A percentile compares a stretch with the other conserved stretches of the same genome.
Evolutionary conservation across 1,139 yeast genomes (phyloP).

Genomic region (Suhomyces panamericanus): DNA sequence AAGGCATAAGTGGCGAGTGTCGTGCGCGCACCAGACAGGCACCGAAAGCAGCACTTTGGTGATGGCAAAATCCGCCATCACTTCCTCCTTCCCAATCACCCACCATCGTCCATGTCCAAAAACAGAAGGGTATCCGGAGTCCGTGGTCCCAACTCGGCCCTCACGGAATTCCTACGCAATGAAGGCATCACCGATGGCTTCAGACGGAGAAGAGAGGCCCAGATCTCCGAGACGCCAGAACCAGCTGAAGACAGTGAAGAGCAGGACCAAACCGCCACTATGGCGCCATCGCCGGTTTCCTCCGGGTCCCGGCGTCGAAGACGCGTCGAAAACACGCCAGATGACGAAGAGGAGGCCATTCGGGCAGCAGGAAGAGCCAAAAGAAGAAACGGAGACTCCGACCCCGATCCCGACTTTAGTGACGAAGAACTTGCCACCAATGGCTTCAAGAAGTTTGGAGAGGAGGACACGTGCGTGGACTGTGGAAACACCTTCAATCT

Average conservation of each 20-base stretch:
- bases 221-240: slow-evolving; percentile 9
- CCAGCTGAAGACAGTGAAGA: slow-evolving; percentile 4
- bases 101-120: slow-evolving; percentile 23
- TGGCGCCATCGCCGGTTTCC: background rate
- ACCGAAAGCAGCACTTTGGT: background rate
- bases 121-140: slow-evolving; percentile 43
- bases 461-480: slow-evolving; percentile 54
- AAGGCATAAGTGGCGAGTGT: slow-evolving; percentile 1
- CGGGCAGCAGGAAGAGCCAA: slow-evolving; percentile 45
- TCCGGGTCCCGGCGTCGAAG: background rate
- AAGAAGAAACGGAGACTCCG: slow-evolving; percentile 21
- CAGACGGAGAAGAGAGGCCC: slow-evolving; percentile 52
- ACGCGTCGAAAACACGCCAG: slow-evolving; percentile 6
- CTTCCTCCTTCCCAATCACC: background rate
- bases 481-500: slow-evolving; percentile 60
- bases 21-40: background rate
- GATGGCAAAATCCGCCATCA: background rate
- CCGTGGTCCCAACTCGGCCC: slow-evolving; percentile 76
- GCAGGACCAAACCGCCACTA: background rate
- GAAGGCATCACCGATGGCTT: slow-evolving; percentile 90
- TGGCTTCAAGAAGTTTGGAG: slow-evolving; percentile 40
- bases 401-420: slow-evolving; percentile 30
- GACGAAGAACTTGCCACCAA: slow-evolving; percentile 27
- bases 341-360: slow-evolving; percentile 35
- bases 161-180: slow-evolving; percentile 69